Percentiles rank a stretch among this genome's conserved stretches.
Evolutionary conservation across 352 stramenopile species (phyloP).

Genomic region (Pythium myriotylum): DNA sequence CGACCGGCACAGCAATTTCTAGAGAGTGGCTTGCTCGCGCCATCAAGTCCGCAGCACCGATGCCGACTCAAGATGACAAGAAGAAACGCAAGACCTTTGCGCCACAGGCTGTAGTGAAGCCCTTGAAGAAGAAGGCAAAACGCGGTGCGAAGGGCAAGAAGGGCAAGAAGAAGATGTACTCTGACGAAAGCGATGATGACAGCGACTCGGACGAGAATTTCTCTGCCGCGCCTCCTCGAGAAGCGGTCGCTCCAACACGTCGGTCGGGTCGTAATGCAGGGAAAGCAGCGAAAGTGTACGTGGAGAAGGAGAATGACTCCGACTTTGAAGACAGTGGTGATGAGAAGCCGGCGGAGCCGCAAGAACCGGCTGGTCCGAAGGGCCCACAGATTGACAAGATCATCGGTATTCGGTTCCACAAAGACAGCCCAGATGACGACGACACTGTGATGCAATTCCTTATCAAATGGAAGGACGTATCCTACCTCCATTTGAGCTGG

Average conservation of each 20-base stretch:
- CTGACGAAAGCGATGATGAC: conserved; percentile 81
- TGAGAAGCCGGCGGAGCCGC: conserved; percentile 44
- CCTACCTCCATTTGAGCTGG: conserved; percentile 98
- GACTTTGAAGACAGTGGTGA: conserved; percentile 74
- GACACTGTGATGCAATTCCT: conserved; percentile 95
- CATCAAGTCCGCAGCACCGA: conserved; percentile 64
- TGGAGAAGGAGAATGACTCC: conserved; percentile 75
- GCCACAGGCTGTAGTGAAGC: conserved; percentile 55
- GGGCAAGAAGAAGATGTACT: conserved; percentile 70
- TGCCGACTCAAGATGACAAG: conserved; percentile 64
- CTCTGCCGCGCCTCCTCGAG: conserved; percentile 33
- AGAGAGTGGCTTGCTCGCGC: conserved; percentile 74
- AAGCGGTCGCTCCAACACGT: conserved; percentile 48
- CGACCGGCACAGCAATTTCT: conserved; percentile 73
- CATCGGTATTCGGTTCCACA: conserved; percentile 86
- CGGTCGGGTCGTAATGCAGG: conserved; percentile 82
- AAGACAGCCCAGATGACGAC: conserved; percentile 39
- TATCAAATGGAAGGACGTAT: conserved; percentile 99
- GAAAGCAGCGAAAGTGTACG: conserved; percentile 86
- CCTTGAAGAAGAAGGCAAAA: conserved; percentile 76
- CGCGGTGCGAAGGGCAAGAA: conserved; percentile 49
- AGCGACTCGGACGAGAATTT: conserved; percentile 67
- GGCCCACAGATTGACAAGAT: conserved; percentile 94
- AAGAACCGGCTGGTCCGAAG: conserved; percentile 51
- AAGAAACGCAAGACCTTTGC: conserved; percentile 83